Percentiles rank a stretch among this genome's conserved stretches.
These are phyloP conservation scores for Chytridium lagenaria DNA, from an alignment of 371 early-diverging fungal genomes.

Conservation along the genomic window DNA sequence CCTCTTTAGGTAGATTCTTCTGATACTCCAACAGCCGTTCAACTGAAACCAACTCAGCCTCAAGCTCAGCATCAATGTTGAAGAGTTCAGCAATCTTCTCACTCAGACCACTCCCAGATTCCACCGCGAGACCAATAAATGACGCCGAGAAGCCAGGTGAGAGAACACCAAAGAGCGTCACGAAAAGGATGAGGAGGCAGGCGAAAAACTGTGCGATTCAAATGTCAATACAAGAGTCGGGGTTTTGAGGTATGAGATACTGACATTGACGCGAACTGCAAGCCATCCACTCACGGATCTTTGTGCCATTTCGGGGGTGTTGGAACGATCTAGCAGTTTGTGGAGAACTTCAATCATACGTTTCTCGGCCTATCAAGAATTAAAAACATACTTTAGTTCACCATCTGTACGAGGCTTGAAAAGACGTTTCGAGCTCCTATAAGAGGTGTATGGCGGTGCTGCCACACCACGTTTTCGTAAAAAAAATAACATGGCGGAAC, in stretches of 20 bases:
- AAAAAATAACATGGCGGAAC: no score
- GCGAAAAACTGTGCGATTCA: conserved; percentile 22
- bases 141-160: background rate
- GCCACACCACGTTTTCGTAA: no score
- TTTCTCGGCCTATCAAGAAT: conserved; percentile 1
- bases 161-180: conserved; percentile 21
- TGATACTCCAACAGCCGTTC: conserved; percentile 31
- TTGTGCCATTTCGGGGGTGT: background rate
- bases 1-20: conserved; percentile 24
- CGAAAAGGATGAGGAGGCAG: conserved; percentile 16
- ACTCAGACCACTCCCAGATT: conserved; percentile 1
- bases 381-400: no score
- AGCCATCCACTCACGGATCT: background rate
- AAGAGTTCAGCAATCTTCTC: background rate
- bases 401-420: no score
- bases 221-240: no score
- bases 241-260: no score
- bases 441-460: no score
- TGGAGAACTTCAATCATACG: background rate
- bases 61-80: background rate
- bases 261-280: background rate
- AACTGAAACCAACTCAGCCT: conserved; percentile 25
- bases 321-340: background rate
- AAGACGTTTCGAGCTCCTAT: no score
- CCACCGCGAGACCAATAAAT: conserved; percentile 29